Percentiles rank a stretch among this genome's conserved stretches.
These are phyloP conservation scores for Escallonia rubra DNA, from an alignment of 129 eudicot species.

Conservation along the genomic window DNA sequence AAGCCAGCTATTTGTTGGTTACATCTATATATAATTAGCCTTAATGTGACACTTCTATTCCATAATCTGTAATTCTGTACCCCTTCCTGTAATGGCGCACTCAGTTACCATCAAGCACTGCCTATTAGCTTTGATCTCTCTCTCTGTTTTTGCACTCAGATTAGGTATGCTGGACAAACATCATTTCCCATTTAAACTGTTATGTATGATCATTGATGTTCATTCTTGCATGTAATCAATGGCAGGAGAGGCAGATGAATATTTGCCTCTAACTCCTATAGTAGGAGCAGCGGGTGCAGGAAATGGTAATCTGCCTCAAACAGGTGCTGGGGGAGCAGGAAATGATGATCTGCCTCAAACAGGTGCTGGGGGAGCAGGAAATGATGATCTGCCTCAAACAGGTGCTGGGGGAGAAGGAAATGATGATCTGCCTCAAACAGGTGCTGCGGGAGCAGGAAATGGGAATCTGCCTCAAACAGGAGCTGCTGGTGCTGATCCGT, in stretches of 20 bases:
- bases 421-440: slow-evolving; percentile 22
- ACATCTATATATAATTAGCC: slow-evolving; percentile 14
- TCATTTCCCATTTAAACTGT: slow-evolving; percentile 5
- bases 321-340: slow-evolving; percentile 23
- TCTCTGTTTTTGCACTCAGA: slow-evolving; percentile 24
- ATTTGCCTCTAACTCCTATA: slow-evolving; percentile 21
- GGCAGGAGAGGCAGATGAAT: slow-evolving; percentile 32
- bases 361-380: slow-evolving; percentile 3
- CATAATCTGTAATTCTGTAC: background rate
- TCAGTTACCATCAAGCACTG: slow-evolving; percentile 20
- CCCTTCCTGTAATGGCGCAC: slow-evolving; percentile 31
- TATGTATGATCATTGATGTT: background rate
- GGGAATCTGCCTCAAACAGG: slow-evolving; percentile 31
- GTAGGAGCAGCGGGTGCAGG: slow-evolving; percentile 10
- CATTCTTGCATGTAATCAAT: background rate
- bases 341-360: slow-evolving; percentile 17
- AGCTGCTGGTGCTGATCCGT: slow-evolving; percentile 25
- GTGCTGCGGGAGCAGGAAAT: slow-evolving; percentile 22
- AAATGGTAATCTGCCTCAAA: slow-evolving; percentile 24
- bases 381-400: slow-evolving; percentile 20
- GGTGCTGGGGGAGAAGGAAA: slow-evolving; percentile 33
- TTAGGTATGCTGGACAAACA: slow-evolving; percentile 25
- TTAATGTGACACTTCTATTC: background rate
- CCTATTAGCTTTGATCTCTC: slow-evolving; percentile 20
- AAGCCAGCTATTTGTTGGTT: background rate